A percentile compares a stretch with the other conserved stretches of the same genome.
These are phyloP conservation scores for Stipa capillata DNA, from an alignment of 176 grass and related monocot species.

Conservation along the genomic window DNA sequence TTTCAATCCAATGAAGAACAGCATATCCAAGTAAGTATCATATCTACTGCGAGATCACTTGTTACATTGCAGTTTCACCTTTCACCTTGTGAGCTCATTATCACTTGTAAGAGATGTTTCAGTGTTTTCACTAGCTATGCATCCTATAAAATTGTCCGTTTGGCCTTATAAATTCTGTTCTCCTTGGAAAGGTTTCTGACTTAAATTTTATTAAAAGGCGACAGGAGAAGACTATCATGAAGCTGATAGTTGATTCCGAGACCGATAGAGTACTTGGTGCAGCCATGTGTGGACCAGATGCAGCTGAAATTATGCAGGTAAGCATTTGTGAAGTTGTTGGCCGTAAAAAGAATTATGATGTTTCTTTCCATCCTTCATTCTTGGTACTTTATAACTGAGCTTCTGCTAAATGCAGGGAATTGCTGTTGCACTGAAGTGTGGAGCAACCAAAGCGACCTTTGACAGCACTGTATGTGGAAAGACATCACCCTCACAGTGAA, in stretches of 20 bases:
- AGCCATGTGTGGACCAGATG: conserved; percentile 85
- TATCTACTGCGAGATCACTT: too few relatives aligned
- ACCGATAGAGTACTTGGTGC: conserved; percentile 80
- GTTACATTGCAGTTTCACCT: too few relatives aligned
- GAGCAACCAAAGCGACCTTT: conserved; percentile 81
- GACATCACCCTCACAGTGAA: neutral
- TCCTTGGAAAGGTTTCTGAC: neutral
- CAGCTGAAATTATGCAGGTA: conserved; percentile 93
- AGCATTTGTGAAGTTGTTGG: neutral
- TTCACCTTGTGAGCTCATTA: too few relatives aligned
- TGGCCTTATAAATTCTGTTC: neutral
- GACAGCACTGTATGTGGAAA: conserved; percentile 68
- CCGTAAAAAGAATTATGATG: too few relatives aligned
- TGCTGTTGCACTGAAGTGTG: conserved; percentile 77
- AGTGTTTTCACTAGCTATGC: too few relatives aligned
- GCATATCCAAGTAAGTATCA: conserved; percentile 92
- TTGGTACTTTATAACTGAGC: neutral
- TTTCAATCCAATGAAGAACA: conserved; percentile 97
- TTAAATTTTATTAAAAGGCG: conserved; percentile 24
- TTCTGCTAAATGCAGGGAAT: conserved; percentile 47
- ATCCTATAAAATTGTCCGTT: neutral
- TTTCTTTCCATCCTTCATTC: neutral
- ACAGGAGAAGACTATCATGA: conserved; percentile 76
- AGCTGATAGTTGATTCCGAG: conserved; percentile 70
- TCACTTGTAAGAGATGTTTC: too few relatives aligned